Evolutionary conservation across 2,329 filamentous ascomycete genomes (phyloP).

Genomic region (Pseudogymnoascus sp.): DNA sequence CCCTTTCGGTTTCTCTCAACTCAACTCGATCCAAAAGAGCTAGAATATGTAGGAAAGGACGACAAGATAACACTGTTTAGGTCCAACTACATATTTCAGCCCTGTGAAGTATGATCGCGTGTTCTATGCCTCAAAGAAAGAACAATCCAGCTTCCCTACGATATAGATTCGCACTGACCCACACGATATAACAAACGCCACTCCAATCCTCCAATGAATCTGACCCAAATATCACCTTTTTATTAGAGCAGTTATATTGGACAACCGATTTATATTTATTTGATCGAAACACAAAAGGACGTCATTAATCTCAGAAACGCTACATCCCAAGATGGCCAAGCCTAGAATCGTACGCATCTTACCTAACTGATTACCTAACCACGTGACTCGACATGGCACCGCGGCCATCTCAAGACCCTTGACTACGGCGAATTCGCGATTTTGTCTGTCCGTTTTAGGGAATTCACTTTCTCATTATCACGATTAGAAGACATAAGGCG

Average conservation of each 20-base stretch:
- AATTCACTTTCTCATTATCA: neutral
- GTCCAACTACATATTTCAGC: neutral
- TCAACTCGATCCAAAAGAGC: slow-evolving; percentile 2
- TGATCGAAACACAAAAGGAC: neutral
- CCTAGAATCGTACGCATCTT: neutral
- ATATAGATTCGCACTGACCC: neutral
- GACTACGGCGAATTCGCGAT: neutral
- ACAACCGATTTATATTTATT: slow-evolving; percentile 1
- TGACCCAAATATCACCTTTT: neutral
- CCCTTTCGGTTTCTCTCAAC: neutral
- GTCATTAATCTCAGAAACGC: slow-evolving; percentile 9
- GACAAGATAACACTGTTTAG: neutral
- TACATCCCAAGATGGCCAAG: slow-evolving; percentile 2
- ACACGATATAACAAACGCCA: neutral
- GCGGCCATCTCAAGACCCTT: neutral
- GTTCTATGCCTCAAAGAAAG: neutral
- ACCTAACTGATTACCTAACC: slow-evolving; percentile 9
- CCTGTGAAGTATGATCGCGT: neutral
- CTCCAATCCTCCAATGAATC: neutral
- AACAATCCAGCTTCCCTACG: neutral
- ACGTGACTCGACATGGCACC: neutral
- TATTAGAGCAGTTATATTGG: slow-evolving; percentile 9
- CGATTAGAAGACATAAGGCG: neutral
- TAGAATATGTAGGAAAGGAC: neutral
- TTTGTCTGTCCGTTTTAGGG: neutral